Base-by-base conservation (phyloP, 352 stramenopile species). In the Globisporangium parvum region DNA sequence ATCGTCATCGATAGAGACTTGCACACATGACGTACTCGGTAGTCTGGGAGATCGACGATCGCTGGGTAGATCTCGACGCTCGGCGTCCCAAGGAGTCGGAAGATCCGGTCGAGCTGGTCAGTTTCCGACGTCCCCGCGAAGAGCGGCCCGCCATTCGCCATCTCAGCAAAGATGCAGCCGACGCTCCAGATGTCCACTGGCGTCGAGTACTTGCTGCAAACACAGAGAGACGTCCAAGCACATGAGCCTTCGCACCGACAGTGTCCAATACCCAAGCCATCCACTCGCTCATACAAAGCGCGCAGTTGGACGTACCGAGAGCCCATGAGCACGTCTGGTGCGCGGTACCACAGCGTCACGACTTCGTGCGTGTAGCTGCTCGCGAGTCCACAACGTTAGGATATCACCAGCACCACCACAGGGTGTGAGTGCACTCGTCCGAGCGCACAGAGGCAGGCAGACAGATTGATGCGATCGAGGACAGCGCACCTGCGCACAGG, bases 151-250 rank as follows among this genome's bases (percentile, higher is more conserved):
- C 82, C 80, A 60, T 95, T 95, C 28, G 88, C 84, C 92, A 98
- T 98, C 59, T 98, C 97, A 24, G 96, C 97, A 73, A 99, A 99
- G 63, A 99, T 99, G 87, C 81, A 98, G 51, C 97, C 97, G 37
- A 99, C 96, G 66, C 85, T 98, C 97, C 97, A 99, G 59, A 99
- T 98, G 73, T 99, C 97, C 35, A 99, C 97, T 2, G 97, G 96
- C 14, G 97, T 99, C 42, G 93, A 98, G 71, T 99, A 99, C 70
- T 98, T 98, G 53, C 84, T 93, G 53, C n/a, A 42, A 35, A 2
- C n/a, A 50, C n/a, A 8, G 1, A 35, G 11, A 28, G 9, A 53
- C 35, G 20, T n/a, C 5, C 39, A 44, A 18, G 18, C 18, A 20
- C 14, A 15, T n/a, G 39, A 44, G 4, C 14, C 15, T 44, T 8